These are phyloP conservation scores for Mycena citricolor DNA, from an alignment of 1,284 basidiomycete species.

Conservation along the genomic window DNA sequence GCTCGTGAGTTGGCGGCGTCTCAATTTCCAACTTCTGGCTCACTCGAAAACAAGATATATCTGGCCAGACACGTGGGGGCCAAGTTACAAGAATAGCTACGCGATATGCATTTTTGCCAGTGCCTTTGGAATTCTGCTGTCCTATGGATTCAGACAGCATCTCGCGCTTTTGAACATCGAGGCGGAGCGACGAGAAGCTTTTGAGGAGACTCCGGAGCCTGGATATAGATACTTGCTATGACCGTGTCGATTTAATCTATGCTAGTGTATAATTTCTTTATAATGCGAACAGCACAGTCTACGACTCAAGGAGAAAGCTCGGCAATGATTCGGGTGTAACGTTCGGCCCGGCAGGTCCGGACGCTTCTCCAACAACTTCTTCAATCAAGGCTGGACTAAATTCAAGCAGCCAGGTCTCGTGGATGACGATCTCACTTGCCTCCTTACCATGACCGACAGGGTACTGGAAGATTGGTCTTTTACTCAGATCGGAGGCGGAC, in stretches of 20 bases:
- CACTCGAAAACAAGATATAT: conserved; percentile 37
- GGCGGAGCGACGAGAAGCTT: conserved; percentile 17
- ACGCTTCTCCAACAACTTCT: too few relatives aligned
- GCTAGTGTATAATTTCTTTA: too few relatives aligned
- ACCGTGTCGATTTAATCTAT: background rate
- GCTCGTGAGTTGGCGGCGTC: conserved; percentile 56
- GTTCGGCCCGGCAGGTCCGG: too few relatives aligned
- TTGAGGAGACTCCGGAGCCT: conserved; percentile 13
- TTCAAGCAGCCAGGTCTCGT: too few relatives aligned
- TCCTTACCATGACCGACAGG: too few relatives aligned
- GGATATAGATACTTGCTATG: conserved; percentile 24
- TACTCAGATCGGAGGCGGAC: conserved; percentile 62
- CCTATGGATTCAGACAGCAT: conserved; percentile 21
- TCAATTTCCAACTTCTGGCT: background rate
- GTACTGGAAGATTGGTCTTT: conserved; percentile 59
- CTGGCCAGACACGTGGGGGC: conserved; percentile 41
- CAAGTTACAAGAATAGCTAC: conserved; percentile 37
- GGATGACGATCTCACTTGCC: too few relatives aligned
- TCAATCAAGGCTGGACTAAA: too few relatives aligned
- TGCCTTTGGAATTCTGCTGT: conserved; percentile 17
- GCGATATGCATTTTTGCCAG: conserved; percentile 45
- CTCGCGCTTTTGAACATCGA: conserved; percentile 21
- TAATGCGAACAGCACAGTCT: too few relatives aligned
- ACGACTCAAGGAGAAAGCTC: too few relatives aligned
- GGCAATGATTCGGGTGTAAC: too few relatives aligned